Evolutionary conservation across 768 basidiomycete genomes (phyloP), one percentile per base, ranked within the genome.

Genomic region (Rhodotorula paludigena): DNA sequence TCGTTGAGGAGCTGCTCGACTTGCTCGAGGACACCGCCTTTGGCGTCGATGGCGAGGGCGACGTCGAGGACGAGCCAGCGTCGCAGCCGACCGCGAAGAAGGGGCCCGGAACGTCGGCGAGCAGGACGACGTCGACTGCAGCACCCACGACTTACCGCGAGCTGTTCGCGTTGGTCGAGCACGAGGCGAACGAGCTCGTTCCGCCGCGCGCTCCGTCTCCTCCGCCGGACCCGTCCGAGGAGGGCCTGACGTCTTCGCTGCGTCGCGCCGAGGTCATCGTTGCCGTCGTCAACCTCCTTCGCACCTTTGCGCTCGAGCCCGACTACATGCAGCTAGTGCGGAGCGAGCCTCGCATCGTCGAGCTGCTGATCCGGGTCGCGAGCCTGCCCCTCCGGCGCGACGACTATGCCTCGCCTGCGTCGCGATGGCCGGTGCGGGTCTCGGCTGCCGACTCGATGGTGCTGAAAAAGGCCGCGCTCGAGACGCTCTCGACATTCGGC

Each of bases 1-100:
- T 98, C 44, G 81, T 92, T 66, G 87, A 90, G 60, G 93, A 97
- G 74, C 78, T 90, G 35, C 79, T 97, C 55, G 93, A 96, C 71
- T 81, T 99, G 53, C 78, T 94, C 52, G 88, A 92, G 77, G 78
- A 64, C 76, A 74, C 38, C 76, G 78, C 44, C 71, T 72, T 67
- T 35, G 71, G 71, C 47, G 63, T 57, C 59, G 52, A 45, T 6
- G 77, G 78, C 49, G 77, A 78, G 42, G 60, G 54, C 23, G 74
- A 72, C 66, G 71, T 1, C 28, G 63, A 64, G 14, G 44, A 42
- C n/a, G 49, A 62, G 55, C 25, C 38, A n/a, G n/a, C n/a, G n/a
- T n/a, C n/a, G n/a, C n/a, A n/a, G n/a, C n/a, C n/a, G n/a, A n/a
- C n/a, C n/a, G n/a, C n/a, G n/a, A n/a, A n/a, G n/a, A n/a, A n/a